These are phyloP conservation scores for Picea mariana DNA, from an alignment of 83 land plant genomes.

Conservation along the genomic window DNA sequence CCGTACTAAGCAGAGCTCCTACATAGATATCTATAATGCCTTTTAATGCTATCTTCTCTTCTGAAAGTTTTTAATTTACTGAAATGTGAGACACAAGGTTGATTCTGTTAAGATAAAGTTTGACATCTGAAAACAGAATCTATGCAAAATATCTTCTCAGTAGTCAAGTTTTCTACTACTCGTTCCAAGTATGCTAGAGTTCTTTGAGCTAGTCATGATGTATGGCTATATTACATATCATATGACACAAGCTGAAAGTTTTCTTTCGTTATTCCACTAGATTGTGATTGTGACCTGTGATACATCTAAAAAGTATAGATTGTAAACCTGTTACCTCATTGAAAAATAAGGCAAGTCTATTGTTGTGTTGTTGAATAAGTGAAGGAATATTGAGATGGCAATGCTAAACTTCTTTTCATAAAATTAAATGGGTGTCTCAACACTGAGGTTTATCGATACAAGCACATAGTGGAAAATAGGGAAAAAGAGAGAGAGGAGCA, in stretches of 20 bases:
- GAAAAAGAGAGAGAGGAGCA: too few relatives aligned
- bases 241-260: background rate
- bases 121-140: too few relatives aligned
- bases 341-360: background rate
- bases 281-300: background rate
- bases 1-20: too few relatives aligned
- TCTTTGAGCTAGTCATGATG: background rate
- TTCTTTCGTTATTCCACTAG: background rate
- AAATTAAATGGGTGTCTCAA: background rate
- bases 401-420: background rate
- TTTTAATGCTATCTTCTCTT: background rate
- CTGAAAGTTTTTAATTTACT: too few relatives aligned
- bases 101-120: too few relatives aligned
- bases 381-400: background rate
- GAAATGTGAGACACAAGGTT: too few relatives aligned
- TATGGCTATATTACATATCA: background rate
- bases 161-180: background rate
- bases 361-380: background rate
- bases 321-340: background rate
- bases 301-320: background rate
- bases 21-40: too few relatives aligned
- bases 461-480: too few relatives aligned
- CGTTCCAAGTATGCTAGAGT: background rate
- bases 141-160: too few relatives aligned
- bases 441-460: too few relatives aligned